These are phyloP conservation scores for Periconia sp. DNA, from an alignment of 2,329 filamentous ascomycete genomes.

Conservation along the genomic window DNA sequence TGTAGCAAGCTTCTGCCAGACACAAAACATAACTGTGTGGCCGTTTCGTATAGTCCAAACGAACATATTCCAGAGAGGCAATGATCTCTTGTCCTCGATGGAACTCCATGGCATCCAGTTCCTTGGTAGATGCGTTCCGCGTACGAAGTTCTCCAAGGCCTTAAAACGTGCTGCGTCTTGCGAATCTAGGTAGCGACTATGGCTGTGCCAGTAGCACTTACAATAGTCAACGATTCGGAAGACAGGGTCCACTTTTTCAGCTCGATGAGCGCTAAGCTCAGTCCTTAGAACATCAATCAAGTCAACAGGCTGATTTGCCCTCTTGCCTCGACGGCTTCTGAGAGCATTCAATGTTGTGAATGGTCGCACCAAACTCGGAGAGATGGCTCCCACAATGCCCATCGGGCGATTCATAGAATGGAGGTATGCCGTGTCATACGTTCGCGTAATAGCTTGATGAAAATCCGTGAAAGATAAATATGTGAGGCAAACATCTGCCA, in stretches of 20 bases:
- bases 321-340: conserved; percentile 13
- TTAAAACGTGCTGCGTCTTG: conserved; percentile 12
- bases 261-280: conserved; percentile 17
- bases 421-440: conserved; percentile 19
- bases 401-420: conserved; percentile 8
- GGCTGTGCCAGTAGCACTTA: conserved; percentile 20
- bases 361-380: conserved; percentile 11
- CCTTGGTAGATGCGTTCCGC: conserved; percentile 13
- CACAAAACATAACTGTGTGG: conserved; percentile 17
- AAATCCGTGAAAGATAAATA: conserved; percentile 27
- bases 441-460: conserved; percentile 19
- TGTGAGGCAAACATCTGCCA: conserved; percentile 21
- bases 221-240: conserved; percentile 23
- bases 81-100: conserved; percentile 10
- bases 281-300: conserved; percentile 16
- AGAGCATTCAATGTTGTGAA: conserved; percentile 8
- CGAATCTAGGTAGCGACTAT: conserved; percentile 16
- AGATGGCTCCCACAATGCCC: conserved; percentile 6
- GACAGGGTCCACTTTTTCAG: conserved; percentile 14
- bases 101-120: conserved; percentile 24
- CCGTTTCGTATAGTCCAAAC: conserved; percentile 20
- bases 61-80: conserved; percentile 23
- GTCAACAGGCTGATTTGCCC: conserved; percentile 13
- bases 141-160: conserved; percentile 15
- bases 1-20: conserved; percentile 16